Base-by-base conservation (phyloP, 2,329 filamentous ascomycete genomes). In the Trichoderma koningii region DNA sequence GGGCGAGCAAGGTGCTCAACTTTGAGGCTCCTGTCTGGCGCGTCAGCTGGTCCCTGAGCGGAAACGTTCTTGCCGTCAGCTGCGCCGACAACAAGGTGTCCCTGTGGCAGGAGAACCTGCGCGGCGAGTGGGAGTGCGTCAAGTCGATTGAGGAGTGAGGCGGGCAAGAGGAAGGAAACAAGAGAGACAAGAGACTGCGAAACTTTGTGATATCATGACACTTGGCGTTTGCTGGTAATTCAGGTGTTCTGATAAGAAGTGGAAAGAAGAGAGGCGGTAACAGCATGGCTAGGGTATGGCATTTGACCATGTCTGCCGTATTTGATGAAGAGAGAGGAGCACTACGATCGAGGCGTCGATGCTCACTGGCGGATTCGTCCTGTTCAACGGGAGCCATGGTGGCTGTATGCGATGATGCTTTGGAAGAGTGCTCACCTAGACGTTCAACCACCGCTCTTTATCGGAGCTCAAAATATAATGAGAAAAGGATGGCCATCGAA, bases 21-120 rank as follows among this genome's bases (percentile, higher is more conserved):
- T 96, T 99, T 71, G 94, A 97, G 67, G 88, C 90, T 5, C 89
- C 93, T 53, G 86, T 97, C 66, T 99, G 95, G 95, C 88, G 95
- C 64, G 95, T 97, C 52, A 97, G 92, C 83, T 99, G 95, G 95
- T 97, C 93, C 72, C 82, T 98, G 75, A 97, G 92, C 77, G 95
- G 95, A 60, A 99, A 99, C 76, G 93, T 98, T 21, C 83, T 99
- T 72, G 95, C 95, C 10, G 92, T 97, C 68, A 95, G 91, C 75
- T 92, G 92, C 45, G 92, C 90, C 28, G 94, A 99, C 79, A 99
- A 99, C 83, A 93, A 96, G 81, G 93, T 99, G 64, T 96, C 90
- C 62, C 79, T 99, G 77, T 99, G 94, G 94, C 99, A 98, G 85
- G 95, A 99, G 85, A 96, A 96, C 76, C 82, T 99, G 71, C 91